Base-by-base conservation (phyloP, 805 yeast species). In the Cyberlindnera meyerae region DNA sequence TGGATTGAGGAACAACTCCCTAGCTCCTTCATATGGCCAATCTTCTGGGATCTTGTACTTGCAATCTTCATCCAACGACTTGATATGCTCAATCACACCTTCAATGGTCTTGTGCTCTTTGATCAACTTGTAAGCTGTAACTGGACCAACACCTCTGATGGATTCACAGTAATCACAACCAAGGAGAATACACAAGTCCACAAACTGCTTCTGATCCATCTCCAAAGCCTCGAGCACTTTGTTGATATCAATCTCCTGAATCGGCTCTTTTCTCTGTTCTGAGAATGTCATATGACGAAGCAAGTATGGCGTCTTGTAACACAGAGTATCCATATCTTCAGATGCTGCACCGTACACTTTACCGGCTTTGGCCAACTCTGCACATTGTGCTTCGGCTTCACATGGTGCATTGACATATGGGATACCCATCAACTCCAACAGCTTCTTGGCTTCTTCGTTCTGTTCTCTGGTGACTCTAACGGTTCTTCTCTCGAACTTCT, bases 321-420 rank as follows among this genome's bases (percentile, higher is more conserved):
- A 93, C 38, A 93, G 60, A 1, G 98, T 93, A 62, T 93, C 98
- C 98, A 93, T 93, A 75, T 93, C 98, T 59, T 93, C 98, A 6
- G 95, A 83, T 1, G 97, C 98, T 3, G 97, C 96, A 8, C 95
- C 98, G 57, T 80, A 93, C 0, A 90, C 97, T 55, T 87, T 88
- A 2, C 96, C 97, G 11, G 77, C 75, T 40, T 78, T 75, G 4
- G 97, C 97, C 32, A 93, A 63, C 45, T 79, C 93, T 0, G 98
- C 97, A 67, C 98, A 93, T 54, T 93, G 97, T 0, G 98, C 96
- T 59, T 93, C 99, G 2, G 99, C 99, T 61, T 93, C 99, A 57
- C 96, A 82, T 2, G 99, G 98, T 0, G 98, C 97, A 37, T 77
- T 79, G 5, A 93, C 82, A 50, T 68, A 85, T 2, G 99, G 99